phyloP scores from a whole-genome alignment of 331 rosid genomes.

The Spiraea crenata region DNA sequence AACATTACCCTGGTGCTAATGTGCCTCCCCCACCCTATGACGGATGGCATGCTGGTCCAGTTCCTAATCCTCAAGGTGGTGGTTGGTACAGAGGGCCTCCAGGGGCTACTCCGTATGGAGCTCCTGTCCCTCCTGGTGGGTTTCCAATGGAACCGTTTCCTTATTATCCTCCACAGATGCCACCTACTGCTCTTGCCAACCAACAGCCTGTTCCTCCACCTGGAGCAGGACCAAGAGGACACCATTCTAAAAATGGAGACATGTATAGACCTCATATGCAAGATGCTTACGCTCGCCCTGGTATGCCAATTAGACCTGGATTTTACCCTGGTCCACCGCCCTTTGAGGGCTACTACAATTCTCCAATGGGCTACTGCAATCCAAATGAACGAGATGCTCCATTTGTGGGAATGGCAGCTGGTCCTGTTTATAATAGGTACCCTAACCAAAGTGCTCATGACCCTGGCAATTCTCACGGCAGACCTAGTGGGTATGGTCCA shows the following conservation, averaged over 20 bases:
- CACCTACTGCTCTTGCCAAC: conserved; percentile 59
- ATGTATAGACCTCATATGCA: conserved; percentile 76
- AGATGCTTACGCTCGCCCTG: conserved; percentile 67
- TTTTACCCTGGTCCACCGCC: conserved; percentile 72
- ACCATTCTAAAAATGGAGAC: conserved; percentile 78
- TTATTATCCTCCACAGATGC: conserved; percentile 71
- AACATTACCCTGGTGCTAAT: conserved; percentile 60
- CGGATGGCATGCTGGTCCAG: conserved; percentile 72
- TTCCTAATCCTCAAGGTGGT: conserved; percentile 71
- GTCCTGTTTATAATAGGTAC: conserved; percentile 58
- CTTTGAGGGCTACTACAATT: conserved; percentile 70
- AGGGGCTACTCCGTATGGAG: conserved; percentile 72
- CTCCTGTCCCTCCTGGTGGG: conserved; percentile 66
- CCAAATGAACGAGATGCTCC: conserved; percentile 70
- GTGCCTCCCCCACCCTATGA: conserved; percentile 69
- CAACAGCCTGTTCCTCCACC: conserved; percentile 60
- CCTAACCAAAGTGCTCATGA: conserved; percentile 53
- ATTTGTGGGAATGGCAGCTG: conserved; percentile 64
- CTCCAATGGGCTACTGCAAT: conserved; percentile 65
- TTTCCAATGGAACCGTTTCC: conserved; percentile 79
- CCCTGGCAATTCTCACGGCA: conserved; percentile 51
- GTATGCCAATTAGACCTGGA: conserved; percentile 81
- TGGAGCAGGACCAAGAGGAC: conserved; percentile 69
- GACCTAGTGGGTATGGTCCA: conserved; percentile 50
- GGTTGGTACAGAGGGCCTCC: conserved; percentile 88